Evolutionary conservation across 768 basidiomycete genomes (phyloP).

Genomic region (Leccinum obscurum): DNA sequence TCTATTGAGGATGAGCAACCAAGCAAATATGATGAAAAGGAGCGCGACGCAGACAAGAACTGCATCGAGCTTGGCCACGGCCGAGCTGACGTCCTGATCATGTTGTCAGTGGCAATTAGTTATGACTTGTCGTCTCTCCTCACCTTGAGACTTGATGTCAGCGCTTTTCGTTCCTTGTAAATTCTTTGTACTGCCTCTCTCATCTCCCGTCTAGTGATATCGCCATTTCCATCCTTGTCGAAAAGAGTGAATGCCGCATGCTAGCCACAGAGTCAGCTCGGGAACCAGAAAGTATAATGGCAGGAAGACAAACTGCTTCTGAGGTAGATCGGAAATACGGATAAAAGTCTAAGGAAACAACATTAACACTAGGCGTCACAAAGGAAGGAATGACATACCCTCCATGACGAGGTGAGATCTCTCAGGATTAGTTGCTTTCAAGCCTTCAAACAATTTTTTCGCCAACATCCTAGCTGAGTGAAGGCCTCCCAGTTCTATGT

Average conservation of each 20-base stretch:
- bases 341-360: constrained; percentile 57
- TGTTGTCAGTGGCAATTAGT: constrained; percentile 5
- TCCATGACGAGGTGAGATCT: constrained; percentile 65
- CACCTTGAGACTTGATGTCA: constrained; percentile 71
- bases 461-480: constrained; percentile 68
- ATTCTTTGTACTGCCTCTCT: constrained; percentile 79
- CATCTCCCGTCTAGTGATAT: constrained; percentile 78
- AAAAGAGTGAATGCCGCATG: constrained; percentile 70
- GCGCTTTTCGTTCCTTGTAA: constrained; percentile 72
- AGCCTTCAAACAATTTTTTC: constrained; percentile 61
- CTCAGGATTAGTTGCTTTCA: constrained; percentile 60
- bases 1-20: constrained; percentile 73
- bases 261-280: constrained; percentile 34
- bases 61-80: constrained; percentile 75
- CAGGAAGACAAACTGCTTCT: constrained; percentile 54
- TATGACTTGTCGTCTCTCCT: constrained; percentile 6
- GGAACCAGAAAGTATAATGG: not conserved
- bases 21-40: constrained; percentile 62
- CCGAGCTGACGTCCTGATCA: constrained; percentile 66
- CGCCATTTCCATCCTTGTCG: constrained; percentile 83
- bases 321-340: constrained; percentile 71
- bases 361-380: not conserved
- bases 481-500: constrained; percentile 53
- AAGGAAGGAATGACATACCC: constrained; percentile 40
- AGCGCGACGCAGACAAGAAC: constrained; percentile 63